These are phyloP conservation scores for Crepidotus variabilis DNA, from an alignment of 768 basidiomycete species.

Conservation along the genomic window DNA sequence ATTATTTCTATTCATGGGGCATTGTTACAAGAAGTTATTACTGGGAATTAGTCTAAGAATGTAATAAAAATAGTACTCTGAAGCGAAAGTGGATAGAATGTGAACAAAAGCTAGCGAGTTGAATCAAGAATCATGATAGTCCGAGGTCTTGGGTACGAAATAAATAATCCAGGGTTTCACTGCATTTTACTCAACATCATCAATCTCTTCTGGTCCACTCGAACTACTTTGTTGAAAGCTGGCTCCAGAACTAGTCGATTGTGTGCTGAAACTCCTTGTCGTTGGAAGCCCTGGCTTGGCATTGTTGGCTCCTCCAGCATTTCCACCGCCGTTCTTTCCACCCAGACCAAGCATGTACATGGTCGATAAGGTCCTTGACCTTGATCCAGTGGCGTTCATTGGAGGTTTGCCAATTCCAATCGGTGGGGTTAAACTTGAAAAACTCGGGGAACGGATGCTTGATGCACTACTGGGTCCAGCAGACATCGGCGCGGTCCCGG, in stretches of 20 bases:
- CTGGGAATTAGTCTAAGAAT: no score
- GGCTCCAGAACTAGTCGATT: no score
- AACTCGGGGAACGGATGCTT: not conserved
- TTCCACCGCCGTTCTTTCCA: not conserved
- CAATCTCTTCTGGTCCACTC: not conserved
- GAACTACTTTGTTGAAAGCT: no score
- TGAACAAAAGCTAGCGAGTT: no score
- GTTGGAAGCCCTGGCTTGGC: not conserved
- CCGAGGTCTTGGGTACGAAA: no score
- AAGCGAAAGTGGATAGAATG: no score
- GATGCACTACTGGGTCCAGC: not conserved
- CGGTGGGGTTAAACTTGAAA: not conserved
- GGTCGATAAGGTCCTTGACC: slow-evolving; percentile 50
- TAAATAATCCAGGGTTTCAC: no score
- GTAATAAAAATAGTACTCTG: no score
- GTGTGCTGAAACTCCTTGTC: not conserved
- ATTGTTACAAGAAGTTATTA: no score
- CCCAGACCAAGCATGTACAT: slow-evolving; percentile 67
- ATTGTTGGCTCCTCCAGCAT: not conserved
- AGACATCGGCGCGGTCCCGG: slow-evolving; percentile 3
- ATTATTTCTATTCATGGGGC: no score
- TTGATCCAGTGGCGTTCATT: slow-evolving; percentile 17
- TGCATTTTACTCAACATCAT: not conserved
- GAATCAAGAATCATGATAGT: no score
- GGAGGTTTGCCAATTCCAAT: not conserved